Conservation (phyloP, 805 yeast genomes). For the Candida nanaspora region DNA sequence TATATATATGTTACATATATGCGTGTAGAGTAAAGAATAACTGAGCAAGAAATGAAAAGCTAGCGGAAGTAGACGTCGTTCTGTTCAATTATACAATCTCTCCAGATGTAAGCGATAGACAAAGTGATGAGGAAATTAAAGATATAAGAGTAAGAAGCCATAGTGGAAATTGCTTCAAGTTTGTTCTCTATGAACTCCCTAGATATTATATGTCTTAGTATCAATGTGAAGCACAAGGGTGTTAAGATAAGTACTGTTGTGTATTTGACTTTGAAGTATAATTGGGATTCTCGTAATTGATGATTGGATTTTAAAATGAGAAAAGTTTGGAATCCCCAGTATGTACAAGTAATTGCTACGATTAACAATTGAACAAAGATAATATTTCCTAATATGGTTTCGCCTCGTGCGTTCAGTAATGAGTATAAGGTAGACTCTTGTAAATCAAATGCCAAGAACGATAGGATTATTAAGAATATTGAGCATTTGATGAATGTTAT, state of each 20-base stretch:
- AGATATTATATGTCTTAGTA: conserved; percentile 12
- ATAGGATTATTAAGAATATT: conserved; percentile 14
- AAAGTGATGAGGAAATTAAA: conserved; percentile 16
- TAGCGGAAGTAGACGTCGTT: conserved; percentile 4
- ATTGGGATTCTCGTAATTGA: too few species aligned
- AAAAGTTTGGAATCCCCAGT: conserved; percentile 12
- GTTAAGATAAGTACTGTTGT: conserved; percentile 11
- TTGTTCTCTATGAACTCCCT: conserved; percentile 7
- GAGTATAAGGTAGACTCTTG: conserved; percentile 22
- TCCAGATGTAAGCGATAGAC: conserved; percentile 20
- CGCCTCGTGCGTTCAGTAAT: conserved; percentile 15
- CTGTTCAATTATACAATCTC: conserved; percentile 14
- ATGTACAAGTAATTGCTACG: conserved; percentile 8
- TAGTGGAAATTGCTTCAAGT: conserved; percentile 12
- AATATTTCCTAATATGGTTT: conserved; percentile 12
- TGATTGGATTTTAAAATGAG: conserved; percentile 15
- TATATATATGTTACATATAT: too few species aligned
- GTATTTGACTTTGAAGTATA: too few species aligned
- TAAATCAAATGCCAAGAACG: conserved; percentile 22
- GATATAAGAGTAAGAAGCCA: conserved; percentile 16
- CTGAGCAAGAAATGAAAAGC: not conserved
- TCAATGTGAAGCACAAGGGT: conserved; percentile 12
- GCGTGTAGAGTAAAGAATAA: too few species aligned
- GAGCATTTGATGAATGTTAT: conserved; percentile 11
- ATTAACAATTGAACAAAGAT: conserved; percentile 19